phyloP scores from a whole-genome alignment of 352 stramenopile species.

The Pythium sp. region DNA sequence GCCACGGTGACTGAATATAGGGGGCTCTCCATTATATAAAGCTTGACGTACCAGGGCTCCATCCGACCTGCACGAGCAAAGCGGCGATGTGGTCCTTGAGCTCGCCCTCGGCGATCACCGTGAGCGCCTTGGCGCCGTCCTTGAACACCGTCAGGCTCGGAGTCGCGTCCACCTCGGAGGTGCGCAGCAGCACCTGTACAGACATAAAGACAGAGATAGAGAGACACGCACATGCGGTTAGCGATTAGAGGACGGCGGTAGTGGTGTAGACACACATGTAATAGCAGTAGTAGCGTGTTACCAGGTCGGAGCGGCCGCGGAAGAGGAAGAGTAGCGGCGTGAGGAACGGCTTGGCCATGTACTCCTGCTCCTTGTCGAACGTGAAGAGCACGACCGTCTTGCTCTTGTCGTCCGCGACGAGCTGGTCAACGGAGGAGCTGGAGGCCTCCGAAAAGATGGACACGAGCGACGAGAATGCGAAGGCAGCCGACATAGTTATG shows the following conservation, averaged over 20 bases:
- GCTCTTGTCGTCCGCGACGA: conserved; percentile 23
- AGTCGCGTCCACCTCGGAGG: conserved; percentile 27
- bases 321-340: conserved; percentile 59
- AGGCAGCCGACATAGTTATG: conserved; percentile 12
- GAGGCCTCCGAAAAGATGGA: conserved; percentile 5
- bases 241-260: background rate
- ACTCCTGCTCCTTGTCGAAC: conserved; percentile 30
- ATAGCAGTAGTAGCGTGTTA: conserved; percentile 17
- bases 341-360: conserved; percentile 48
- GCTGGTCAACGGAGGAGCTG: conserved; percentile 22
- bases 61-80: conserved; percentile 54
- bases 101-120: conserved; percentile 37
- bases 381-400: conserved; percentile 31
- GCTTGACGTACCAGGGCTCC: conserved; percentile 43
- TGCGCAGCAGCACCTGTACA: conserved; percentile 39
- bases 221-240: background rate
- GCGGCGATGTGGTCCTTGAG: conserved; percentile 48
- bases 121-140: conserved; percentile 30
- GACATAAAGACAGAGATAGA: conserved; percentile 11
- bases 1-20: background rate
- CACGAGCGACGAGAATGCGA: conserved; percentile 14
- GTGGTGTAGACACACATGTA: background rate
- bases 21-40: background rate
- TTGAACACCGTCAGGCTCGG: conserved; percentile 57
- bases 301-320: conserved; percentile 55